Conservation (phyloP, 495 filamentous ascomycete species). For the Penicillium goetzii region DNA sequence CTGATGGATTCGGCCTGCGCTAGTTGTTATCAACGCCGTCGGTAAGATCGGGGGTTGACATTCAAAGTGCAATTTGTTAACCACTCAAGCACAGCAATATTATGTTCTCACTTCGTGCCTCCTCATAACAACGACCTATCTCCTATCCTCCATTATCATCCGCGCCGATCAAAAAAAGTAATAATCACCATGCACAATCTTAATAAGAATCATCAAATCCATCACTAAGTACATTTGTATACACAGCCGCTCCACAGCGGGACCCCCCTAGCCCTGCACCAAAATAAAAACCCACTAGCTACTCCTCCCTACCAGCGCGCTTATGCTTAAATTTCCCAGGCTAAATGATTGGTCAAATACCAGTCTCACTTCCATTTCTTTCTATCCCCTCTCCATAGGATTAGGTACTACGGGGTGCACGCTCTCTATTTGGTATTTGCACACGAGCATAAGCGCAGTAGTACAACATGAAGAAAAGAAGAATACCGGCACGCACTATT, state of each 20-base stretch:
- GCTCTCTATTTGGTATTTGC: not conserved
- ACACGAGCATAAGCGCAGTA: not conserved
- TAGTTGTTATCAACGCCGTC: not conserved
- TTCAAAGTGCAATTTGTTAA: not conserved
- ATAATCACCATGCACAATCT: not conserved
- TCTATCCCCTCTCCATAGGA: not conserved
- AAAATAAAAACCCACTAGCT: not conserved
- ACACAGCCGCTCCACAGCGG: conserved; percentile 1
- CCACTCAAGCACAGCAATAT: not conserved
- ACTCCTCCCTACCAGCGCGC: not conserved
- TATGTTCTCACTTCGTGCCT: not conserved
- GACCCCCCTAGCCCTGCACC: not conserved
- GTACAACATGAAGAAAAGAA: not conserved
- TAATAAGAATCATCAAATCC: not conserved
- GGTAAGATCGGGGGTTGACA: not conserved
- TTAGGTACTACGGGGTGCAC: not conserved
- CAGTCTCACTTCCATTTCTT: not conserved
- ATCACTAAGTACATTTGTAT: not conserved
- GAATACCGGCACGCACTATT: too few species aligned
- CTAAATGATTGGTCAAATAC: not conserved
- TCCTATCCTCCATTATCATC: not conserved
- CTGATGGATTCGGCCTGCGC: not conserved
- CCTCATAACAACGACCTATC: too few species aligned
- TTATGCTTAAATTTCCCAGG: not conserved
- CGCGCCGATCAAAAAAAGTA: not conserved